Base-by-base conservation (phyloP, 371 early-diverging fungal genomes). In the Mucor mucedo region DNA sequence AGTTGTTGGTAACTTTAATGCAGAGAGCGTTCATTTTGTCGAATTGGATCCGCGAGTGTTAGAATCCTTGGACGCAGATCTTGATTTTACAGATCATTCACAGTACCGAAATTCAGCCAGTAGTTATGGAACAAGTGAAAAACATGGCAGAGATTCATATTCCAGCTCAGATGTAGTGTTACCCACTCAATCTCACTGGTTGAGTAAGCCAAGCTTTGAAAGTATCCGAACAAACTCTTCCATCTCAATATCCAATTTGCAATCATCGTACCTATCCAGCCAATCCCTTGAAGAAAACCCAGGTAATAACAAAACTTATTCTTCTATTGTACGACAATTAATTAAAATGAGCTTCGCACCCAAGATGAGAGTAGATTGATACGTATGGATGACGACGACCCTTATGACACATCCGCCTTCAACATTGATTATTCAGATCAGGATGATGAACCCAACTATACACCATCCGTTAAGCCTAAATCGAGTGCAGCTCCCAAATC, bases 1-100 rank as follows among this genome's bases (percentile, higher is more conserved):
- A 32, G 80, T 86, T 4, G 66, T 84, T 54, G 87, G 87, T 0
- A 73, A 74, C 10, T 86, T 86, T 52, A 77, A 77, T 54, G 87
- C 84, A 49, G 78, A 77, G 39, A 79, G 75, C 55, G 87, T 86
- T 28, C 83, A 84, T 52, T 86, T 86, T 72, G 80, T 80, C 4
- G 83, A 83, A 64, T 59, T 83, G 14, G 83, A 82, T 63, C 83
- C 83, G 7, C 67, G 80, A 30, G 83, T 82, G 47, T 55, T 82
- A 32, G 78, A 79, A 32, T 79, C 77, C 3, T 55, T 82, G 7
- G 82, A 81, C 56, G 73, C 78, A 21, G 79, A 75, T 14, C 58
- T 75, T 29, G 79, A 75, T 30, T 73, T 70, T 33, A 61, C 63
- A 53, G 69, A 74, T 60, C 58, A 62, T 40, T 61, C 62, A 5